Evolutionary conservation across 306 rosid genomes (phyloP), one percentile per base, ranked within the genome.

Genomic region (Cucurbita ficifolia): DNA sequence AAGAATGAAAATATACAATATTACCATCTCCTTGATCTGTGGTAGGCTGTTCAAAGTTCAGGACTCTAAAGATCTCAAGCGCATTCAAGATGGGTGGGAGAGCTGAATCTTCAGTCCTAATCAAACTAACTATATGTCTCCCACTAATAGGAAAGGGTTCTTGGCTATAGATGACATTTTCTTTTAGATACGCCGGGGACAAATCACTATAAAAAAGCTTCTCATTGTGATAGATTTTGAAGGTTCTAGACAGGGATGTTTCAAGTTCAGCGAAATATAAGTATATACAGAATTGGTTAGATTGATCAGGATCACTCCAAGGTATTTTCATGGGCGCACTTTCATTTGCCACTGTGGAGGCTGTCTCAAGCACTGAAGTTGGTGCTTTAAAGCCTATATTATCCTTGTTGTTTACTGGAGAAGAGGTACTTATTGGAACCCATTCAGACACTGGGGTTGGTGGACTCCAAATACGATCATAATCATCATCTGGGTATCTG

Each of bases 31-130:
- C 79, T 78, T 70, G 78, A 35, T 69, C 56, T 36, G 88, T 82
- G 8, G 79, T 72, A 55, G 42, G 19, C 0, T 76, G 51, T 21
- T 48, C 33, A 35, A 83, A 63, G 36, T 77, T 75, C 48, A 73
- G 80, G 10, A 13, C 70, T 11, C 29, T 2, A 69, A 80, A 85
- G 50, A 85, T 71, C 73, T 85, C 88, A 70, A 82, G 7, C 13
- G 83, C 88, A 60, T 85, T 85, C 61, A 82, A 76, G 48, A 82
- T 80, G 7, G 88, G 88, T 55, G 83, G 83, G 39, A n/a, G 86
- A n/a, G 82, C 76, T 18, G 86, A 82, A 52, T 50, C 68, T 73
- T 53, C 42, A 14, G 72, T 61, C 55, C 51, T 70, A 33, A 52
- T 17, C 11, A 76, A 13, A 22, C 8, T 24, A 13, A 69, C 22